phyloP scores from a whole-genome alignment of 768 basidiomycete species.

The Russula sp. region DNA sequence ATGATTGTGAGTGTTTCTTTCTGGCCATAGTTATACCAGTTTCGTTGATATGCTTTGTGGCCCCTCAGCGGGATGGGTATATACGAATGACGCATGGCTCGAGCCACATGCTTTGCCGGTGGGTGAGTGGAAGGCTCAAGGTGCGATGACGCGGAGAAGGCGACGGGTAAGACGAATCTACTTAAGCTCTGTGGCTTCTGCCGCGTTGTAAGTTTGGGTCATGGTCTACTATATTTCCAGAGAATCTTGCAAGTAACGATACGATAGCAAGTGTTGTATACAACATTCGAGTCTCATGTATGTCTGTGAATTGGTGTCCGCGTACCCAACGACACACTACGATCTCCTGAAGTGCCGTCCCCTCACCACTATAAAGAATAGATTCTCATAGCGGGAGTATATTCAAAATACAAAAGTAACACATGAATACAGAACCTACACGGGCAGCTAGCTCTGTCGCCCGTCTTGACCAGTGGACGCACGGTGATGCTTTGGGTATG shows the following conservation, averaged over 20 bases:
- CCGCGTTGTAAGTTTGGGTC: not conserved
- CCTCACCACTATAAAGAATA: no score
- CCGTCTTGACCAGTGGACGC: no score
- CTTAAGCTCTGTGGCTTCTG: slow-evolving; percentile 14
- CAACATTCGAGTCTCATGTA: no score
- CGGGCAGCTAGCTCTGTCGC: no score
- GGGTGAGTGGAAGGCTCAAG: slow-evolving; percentile 36
- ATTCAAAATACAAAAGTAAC: not conserved
- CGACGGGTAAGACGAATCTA: slow-evolving; percentile 71
- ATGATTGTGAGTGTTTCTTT: slow-evolving; percentile 28
- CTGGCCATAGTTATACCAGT: not conserved
- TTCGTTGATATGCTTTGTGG: slow-evolving; percentile 19
- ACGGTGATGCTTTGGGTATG: no score
- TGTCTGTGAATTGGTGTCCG: no score
- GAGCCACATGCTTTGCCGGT: slow-evolving; percentile 37
- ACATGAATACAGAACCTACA: no score
- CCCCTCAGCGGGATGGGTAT: slow-evolving; percentile 66
- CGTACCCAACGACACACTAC: no score
- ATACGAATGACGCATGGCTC: slow-evolving; percentile 71
- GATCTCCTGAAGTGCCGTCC: no score
- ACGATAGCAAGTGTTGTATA: no score
- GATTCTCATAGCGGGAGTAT: no score
- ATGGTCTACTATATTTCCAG: not conserved
- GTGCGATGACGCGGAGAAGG: slow-evolving; percentile 54
- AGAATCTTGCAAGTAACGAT: not conserved